Evolutionary conservation across 306 rosid genomes (phyloP), one percentile per base, ranked within the genome.

Genomic region (Castanea crenata): DNA sequence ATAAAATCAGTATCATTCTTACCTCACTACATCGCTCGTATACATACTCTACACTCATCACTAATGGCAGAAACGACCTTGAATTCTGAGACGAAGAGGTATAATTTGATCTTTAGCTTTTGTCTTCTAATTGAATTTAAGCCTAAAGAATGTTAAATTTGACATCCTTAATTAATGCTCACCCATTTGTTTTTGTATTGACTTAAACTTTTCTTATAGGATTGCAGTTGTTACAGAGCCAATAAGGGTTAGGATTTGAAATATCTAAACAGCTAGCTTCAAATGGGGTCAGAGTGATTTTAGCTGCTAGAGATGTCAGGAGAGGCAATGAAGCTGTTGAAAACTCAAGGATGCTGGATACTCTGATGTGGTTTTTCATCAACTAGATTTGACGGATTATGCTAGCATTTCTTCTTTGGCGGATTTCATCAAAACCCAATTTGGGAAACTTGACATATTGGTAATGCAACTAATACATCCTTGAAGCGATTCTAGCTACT

Each of bases 191-290:
- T 10, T 49, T 49, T 12, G 16, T 49, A 49, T 49, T 49, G 15
- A 49, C 15, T 49, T 49, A 2, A 46, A 46, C 0, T 49, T 49
- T 49, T 49, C 54, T 13, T 49, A 12, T 49, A 49, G 16, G 54
- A 49, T 49, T 27, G 78, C 85, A 11, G 82, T 71, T 41, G 82
- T 57, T 2, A 58, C 82, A 3, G 82, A 46, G 76, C 69, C 8
- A 78, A 71, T 64, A 59, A 8, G 82, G 82, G 20, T 7, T 58
- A 8, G 65, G 65, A 58, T 58, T 58, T 58, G 65, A 25, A 21
- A 58, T 58, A 58, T 58, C 25, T 25, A 58, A 19, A 25, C 65
- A 58, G 25, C 20, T 58, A 25, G 65, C 31, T 58, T 58, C 65
- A 19, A 58, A 58, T 20, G 65, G 65, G 12, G 8, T 58, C 25